phyloP scores from a whole-genome alignment of 1,284 basidiomycete species.

The Ganoderma lingzhi region DNA sequence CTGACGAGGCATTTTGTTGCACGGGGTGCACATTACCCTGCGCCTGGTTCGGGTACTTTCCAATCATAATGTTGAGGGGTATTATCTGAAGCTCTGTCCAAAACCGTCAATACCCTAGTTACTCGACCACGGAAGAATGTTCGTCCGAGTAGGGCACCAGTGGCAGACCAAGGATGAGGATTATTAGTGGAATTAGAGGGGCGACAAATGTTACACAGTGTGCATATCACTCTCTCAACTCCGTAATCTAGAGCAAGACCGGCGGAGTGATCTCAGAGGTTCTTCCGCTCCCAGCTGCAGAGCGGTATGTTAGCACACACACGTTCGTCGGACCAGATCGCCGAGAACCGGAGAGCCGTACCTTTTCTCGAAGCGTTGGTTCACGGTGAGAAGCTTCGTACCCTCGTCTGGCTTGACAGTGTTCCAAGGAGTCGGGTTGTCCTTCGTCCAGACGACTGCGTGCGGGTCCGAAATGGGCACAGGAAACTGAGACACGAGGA shows the following conservation, averaged over 20 bases:
- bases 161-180: not conserved
- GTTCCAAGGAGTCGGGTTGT: constrained; percentile 85
- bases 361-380: constrained; percentile 79
- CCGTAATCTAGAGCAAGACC: constrained; percentile 8
- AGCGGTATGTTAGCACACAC: constrained; percentile 12
- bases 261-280: constrained; percentile 53
- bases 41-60: not conserved
- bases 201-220: constrained; percentile 13
- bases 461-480: not conserved
- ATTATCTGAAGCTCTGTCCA: too few relatives aligned
- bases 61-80: not conserved
- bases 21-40: not conserved
- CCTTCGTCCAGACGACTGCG: constrained; percentile 81
- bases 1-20: not conserved
- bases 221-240: constrained; percentile 10
- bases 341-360: constrained; percentile 38
- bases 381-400: constrained; percentile 73
- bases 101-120: not conserved
- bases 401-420: constrained; percentile 74
- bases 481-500: not conserved
- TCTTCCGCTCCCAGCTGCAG: constrained; percentile 74
- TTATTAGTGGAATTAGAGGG: constrained; percentile 20
- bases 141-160: not conserved
- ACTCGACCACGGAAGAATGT: not conserved
- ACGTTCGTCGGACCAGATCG: constrained; percentile 18